Conservation (phyloP, 345 rosid species). For the Salix arbutifolia region DNA sequence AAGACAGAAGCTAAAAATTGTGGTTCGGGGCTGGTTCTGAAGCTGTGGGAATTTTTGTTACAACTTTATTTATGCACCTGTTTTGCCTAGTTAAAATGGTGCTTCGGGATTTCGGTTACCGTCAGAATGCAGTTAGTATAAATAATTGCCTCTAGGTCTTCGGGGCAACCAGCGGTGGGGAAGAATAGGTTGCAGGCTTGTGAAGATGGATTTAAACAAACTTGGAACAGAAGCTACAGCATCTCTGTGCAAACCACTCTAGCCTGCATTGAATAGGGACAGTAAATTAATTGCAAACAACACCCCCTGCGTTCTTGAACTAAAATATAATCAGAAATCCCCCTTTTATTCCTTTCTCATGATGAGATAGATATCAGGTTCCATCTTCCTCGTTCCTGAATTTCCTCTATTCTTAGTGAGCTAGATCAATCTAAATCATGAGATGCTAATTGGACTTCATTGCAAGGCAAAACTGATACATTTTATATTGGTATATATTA, state of each 20-base stretch:
- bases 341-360: neutral
- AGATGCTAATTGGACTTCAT: neutral
- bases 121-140: neutral
- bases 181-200: neutral
- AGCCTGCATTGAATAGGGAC: constrained; percentile 25
- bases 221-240: constrained; percentile 35
- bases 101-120: neutral
- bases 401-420: neutral
- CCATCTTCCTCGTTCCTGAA: neutral
- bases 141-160: neutral
- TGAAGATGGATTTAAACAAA: neutral
- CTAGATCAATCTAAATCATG: neutral
- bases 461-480: neutral
- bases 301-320: neutral
- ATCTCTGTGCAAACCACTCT: constrained; percentile 39
- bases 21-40: neutral
- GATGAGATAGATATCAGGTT: neutral
- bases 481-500: neutral
- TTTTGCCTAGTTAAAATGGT: neutral
- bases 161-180: neutral
- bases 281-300: neutral
- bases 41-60: neutral
- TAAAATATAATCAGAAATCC: neutral
- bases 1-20: neutral
- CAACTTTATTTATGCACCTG: neutral